Percentiles rank a stretch among this genome's conserved stretches.
Conservation (phyloP, 2,329 filamentous ascomycete genomes). For the Aphanocladium album region DNA sequence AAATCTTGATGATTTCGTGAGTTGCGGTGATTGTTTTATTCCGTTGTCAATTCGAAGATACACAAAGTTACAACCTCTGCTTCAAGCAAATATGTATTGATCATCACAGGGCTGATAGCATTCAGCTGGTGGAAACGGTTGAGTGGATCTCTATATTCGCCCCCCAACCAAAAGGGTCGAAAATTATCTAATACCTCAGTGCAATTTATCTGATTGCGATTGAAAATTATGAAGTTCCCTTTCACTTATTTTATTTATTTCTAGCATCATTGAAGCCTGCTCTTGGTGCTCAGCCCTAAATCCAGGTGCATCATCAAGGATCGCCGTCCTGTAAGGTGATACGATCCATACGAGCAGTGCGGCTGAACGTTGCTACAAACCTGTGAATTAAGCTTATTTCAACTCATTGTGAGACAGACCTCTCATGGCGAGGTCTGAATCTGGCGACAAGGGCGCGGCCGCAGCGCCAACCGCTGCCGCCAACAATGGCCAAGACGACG, state of each 20-base stretch:
- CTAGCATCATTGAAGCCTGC: background rate
- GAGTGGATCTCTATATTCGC: conserved; percentile 2
- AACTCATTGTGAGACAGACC: too few relatives aligned
- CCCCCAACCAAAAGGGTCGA: background rate
- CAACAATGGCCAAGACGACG: conserved; percentile 36
- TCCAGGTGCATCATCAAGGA: background rate
- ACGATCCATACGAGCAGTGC: conserved; percentile 2
- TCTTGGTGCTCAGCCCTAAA: background rate
- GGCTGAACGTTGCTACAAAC: background rate
- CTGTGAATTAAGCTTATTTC: background rate
- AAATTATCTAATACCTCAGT: background rate
- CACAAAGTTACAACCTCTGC: too few relatives aligned
- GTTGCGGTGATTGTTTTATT: too few relatives aligned
- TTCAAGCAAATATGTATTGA: background rate
- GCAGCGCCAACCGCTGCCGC: background rate
- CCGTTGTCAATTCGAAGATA: too few relatives aligned
- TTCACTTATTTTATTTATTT: background rate
- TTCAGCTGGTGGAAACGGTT: conserved; percentile 10
- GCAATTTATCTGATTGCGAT: background rate
- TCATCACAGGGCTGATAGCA: background rate
- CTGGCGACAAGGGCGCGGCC: background rate
- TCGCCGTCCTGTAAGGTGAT: too few relatives aligned
- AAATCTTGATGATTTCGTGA: too few relatives aligned
- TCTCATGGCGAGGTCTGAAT: background rate
- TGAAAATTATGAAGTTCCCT: background rate